A percentile compares a stretch with the other conserved stretches of the same genome.
Conservation (phyloP, 805 yeast genomes). For the Sporopachydermia quercuum region DNA sequence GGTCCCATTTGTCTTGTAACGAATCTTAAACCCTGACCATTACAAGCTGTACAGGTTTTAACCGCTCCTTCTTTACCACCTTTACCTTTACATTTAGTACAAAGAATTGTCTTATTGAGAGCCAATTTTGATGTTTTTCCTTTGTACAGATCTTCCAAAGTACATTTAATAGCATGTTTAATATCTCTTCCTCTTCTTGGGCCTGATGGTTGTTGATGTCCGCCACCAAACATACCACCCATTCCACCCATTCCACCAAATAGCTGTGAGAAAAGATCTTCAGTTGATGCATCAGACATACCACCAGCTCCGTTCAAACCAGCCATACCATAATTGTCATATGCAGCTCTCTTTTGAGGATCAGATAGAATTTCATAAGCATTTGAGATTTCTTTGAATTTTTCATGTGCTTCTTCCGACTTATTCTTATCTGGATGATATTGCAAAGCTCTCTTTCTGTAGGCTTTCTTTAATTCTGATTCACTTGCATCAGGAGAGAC, state of each 20-base stretch:
- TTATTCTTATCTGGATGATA: constrained; percentile 77
- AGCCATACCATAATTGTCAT: constrained; percentile 86
- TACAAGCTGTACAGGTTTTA: constrained; percentile 73
- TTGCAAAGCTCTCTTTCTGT: constrained; percentile 54
- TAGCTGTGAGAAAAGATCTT: constrained; percentile 25
- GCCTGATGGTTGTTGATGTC: constrained; percentile 56
- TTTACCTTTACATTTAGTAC: constrained; percentile 81
- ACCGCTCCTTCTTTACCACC: constrained; percentile 93
- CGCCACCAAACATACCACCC: constrained; percentile 38
- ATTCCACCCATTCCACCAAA: constrained; percentile 47
- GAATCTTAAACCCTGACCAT: constrained; percentile 83
- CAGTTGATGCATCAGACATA: constrained; percentile 31
- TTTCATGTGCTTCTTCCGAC: constrained; percentile 73
- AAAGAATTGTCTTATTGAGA: constrained; percentile 76
- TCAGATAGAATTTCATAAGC: constrained; percentile 87
- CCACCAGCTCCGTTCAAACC: constrained; percentile 75
- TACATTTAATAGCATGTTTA: constrained; percentile 71
- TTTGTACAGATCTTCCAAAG: constrained; percentile 85
- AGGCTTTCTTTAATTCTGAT: constrained; percentile 60
- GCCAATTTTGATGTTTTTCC: constrained; percentile 93
- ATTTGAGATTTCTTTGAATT: constrained; percentile 77
- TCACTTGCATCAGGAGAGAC: constrained; percentile 37
- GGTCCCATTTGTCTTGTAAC: constrained; percentile 98
- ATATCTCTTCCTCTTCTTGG: constrained; percentile 86
- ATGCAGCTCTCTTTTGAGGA: constrained; percentile 72